These are phyloP conservation scores for Pittosporum tobira DNA, from an alignment of 129 eudicot genomes.

Conservation along the genomic window DNA sequence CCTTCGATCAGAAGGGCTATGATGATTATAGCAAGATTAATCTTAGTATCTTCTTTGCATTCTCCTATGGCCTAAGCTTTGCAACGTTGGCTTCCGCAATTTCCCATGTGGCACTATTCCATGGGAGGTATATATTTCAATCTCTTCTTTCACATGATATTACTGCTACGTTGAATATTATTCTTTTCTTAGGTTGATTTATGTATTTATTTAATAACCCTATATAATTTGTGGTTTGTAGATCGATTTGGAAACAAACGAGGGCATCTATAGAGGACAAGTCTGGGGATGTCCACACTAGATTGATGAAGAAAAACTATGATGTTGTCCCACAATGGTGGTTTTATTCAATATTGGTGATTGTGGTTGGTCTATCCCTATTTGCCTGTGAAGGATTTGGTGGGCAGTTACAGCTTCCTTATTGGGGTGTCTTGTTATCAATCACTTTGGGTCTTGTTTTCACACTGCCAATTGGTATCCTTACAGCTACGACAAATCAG, in stretches of 20 bases:
- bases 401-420: conserved; percentile 73
- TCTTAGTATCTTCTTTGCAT: conserved; percentile 62
- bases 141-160: background rate
- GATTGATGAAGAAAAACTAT: conserved; percentile 72
- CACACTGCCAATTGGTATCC: conserved; percentile 61
- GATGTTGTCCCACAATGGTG: conserved; percentile 77
- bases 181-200: too few species aligned
- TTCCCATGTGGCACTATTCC: conserved; percentile 74
- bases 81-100: conserved; percentile 70
- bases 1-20: conserved; percentile 49
- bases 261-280: conserved; percentile 42
- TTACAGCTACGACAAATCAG: conserved; percentile 68
- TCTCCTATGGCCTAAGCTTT: conserved; percentile 66
- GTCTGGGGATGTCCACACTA: conserved; percentile 61
- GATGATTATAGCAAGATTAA: conserved; percentile 61
- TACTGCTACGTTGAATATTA: too few species aligned
- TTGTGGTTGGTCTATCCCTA: conserved; percentile 48
- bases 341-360: conserved; percentile 43
- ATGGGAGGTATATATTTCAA: conserved; percentile 54
- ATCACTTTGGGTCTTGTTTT: conserved; percentile 42
- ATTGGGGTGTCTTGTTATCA: conserved; percentile 71
- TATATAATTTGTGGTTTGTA: conserved; percentile 13
- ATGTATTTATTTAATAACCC: too few species aligned
- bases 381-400: conserved; percentile 73
- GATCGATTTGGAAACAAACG: conserved; percentile 60